These are phyloP conservation scores for Aureobasidium mangrovei DNA, from an alignment of 2,329 filamentous ascomycete genomes.

Conservation along the genomic window DNA sequence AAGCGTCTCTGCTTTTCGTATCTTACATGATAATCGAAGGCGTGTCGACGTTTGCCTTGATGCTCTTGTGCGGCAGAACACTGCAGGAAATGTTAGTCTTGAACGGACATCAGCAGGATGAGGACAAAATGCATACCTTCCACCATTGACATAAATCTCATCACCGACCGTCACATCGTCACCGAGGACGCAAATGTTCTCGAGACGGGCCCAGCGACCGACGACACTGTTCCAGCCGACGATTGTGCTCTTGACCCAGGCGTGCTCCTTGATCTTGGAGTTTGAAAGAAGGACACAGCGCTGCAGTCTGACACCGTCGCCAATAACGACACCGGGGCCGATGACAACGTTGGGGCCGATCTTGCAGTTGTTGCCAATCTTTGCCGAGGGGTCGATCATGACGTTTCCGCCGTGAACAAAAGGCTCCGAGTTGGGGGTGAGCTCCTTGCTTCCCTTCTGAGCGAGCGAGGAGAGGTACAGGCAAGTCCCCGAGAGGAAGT, in stretches of 20 bases:
- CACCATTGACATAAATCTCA: slow-evolving; percentile 97
- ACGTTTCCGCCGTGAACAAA: slow-evolving; percentile 93
- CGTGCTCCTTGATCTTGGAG: slow-evolving; percentile 96
- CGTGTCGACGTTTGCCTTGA: slow-evolving; percentile 91
- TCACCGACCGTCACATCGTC: slow-evolving; percentile 97
- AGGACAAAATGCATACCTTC: slow-evolving; percentile 28
- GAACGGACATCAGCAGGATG: background rate
- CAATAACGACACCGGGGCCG: slow-evolving; percentile 82
- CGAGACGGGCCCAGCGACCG: slow-evolving; percentile 88
- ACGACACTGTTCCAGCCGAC: slow-evolving; percentile 97
- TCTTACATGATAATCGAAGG: slow-evolving; percentile 27
- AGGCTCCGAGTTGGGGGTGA: slow-evolving; percentile 62
- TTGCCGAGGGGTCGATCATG: slow-evolving; percentile 84
- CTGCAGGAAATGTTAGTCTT: slow-evolving; percentile 36
- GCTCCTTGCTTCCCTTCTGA: slow-evolving; percentile 80
- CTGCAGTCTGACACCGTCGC: slow-evolving; percentile 89
- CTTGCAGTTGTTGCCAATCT: slow-evolving; percentile 96
- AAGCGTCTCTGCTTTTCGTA: background rate
- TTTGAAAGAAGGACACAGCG: slow-evolving; percentile 81
- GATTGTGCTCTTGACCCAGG: slow-evolving; percentile 98
- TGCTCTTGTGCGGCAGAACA: slow-evolving; percentile 94
- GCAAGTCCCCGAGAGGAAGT: slow-evolving; percentile 93
- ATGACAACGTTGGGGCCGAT: slow-evolving; percentile 97
- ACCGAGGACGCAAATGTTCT: slow-evolving; percentile 96
- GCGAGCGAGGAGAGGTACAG: slow-evolving; percentile 88